Percentiles rank a stretch among this genome's conserved stretches.
phyloP scores from a whole-genome alignment of 345 rosid species.

The Ceriops decandra region DNA sequence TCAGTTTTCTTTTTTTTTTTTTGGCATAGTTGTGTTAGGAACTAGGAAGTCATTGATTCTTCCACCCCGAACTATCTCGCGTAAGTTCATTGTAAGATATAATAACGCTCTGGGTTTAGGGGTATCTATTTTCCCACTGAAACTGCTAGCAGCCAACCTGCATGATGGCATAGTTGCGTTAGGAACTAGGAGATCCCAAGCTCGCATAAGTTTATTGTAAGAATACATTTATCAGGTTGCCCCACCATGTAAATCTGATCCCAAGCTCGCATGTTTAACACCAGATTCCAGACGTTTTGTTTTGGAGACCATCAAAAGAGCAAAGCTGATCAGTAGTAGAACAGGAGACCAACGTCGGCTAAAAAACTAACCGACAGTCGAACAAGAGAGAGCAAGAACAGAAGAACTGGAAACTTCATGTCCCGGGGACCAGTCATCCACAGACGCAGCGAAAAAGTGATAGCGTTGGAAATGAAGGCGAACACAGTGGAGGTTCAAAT shows the following conservation, averaged over 20 bases:
- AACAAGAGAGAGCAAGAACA: neutral
- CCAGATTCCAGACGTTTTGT: constrained; percentile 79
- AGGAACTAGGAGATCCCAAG: no score
- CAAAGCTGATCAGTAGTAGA: constrained; percentile 55
- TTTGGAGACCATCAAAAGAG: constrained; percentile 49
- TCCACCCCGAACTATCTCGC: neutral
- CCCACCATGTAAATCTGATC: constrained; percentile 76
- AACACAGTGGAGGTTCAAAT: no score
- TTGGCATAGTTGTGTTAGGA: neutral
- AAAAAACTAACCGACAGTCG: constrained; percentile 1
- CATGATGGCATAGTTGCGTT: neutral
- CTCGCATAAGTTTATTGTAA: no score
- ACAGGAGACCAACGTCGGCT: constrained; percentile 57
- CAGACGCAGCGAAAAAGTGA: no score
- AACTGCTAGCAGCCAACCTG: neutral
- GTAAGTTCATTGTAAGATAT: neutral
- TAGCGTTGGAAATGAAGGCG: no score
- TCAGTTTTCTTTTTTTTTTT: neutral
- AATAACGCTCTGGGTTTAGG: neutral
- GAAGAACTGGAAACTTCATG: neutral
- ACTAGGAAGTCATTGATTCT: neutral
- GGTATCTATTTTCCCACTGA: neutral
- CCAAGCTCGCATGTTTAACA: constrained; percentile 56
- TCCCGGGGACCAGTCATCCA: neutral
- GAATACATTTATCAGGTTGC: constrained; percentile 53